Evolutionary conservation across 2,329 filamentous ascomycete species (phyloP).

Genomic region (Fusarium paranaense): DNA sequence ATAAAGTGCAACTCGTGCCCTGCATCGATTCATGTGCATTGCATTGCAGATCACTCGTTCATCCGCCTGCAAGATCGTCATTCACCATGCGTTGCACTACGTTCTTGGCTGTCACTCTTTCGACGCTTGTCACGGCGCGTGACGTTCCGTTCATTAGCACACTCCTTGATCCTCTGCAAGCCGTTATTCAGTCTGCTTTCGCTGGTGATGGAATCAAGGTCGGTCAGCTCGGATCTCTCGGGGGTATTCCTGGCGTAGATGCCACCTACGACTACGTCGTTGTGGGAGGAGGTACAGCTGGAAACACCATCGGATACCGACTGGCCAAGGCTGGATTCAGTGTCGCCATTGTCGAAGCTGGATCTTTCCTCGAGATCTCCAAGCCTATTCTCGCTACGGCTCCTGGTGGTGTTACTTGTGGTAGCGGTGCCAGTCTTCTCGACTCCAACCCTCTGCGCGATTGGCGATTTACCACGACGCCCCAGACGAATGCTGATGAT

Average conservation of each 20-base stretch:
- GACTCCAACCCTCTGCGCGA: conserved; percentile 38
- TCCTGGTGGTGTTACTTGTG: conserved; percentile 39
- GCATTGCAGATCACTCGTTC: neutral
- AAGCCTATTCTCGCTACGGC: conserved; percentile 44
- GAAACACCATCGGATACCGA: conserved; percentile 49
- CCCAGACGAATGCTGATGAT: conserved; percentile 30
- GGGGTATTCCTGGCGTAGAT: conserved; percentile 23
- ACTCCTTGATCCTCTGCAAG: conserved; percentile 27
- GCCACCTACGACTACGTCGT: conserved; percentile 45
- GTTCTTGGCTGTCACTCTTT: conserved; percentile 26
- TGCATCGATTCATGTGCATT: neutral
- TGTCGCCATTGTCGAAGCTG: conserved; percentile 55
- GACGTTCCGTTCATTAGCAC: conserved; percentile 33
- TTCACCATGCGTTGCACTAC: conserved; percentile 16
- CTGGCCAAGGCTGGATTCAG: conserved; percentile 46
- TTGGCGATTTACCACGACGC: conserved; percentile 48
- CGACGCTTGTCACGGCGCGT: conserved; percentile 9
- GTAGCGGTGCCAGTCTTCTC: conserved; percentile 31
- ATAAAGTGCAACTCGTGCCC: neutral
- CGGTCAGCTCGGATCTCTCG: conserved; percentile 25
- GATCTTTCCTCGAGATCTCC: conserved; percentile 48
- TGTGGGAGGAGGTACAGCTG: conserved; percentile 54
- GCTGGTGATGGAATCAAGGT: conserved; percentile 36
- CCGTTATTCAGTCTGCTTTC: conserved; percentile 29
- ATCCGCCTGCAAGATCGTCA: conserved; percentile 5